These are phyloP conservation scores for Fraxinus dipetala DNA, from an alignment of 305 asterid species.

Conservation along the genomic window DNA sequence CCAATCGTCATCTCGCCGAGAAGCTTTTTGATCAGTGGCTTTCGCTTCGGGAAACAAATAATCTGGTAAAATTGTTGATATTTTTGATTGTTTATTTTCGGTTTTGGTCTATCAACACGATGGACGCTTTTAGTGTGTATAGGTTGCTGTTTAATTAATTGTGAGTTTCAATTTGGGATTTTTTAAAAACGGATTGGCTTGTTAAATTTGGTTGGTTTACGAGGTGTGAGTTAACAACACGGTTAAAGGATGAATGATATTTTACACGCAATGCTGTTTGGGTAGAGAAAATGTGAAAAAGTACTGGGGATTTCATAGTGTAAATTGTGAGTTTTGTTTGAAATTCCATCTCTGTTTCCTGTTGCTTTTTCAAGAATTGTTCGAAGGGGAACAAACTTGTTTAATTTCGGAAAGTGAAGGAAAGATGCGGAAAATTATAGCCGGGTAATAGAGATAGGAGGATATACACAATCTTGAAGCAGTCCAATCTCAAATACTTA, in stretches of 20 bases:
- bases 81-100: not conserved
- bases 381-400: not conserved
- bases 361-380: not conserved
- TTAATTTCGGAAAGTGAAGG: not conserved
- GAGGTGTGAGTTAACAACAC: not conserved
- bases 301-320: not conserved
- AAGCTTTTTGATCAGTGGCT: constrained; percentile 90
- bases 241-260: not conserved
- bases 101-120: not conserved
- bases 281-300: not conserved
- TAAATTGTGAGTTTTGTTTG: not conserved
- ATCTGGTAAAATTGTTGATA: constrained; percentile 45
- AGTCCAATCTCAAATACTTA: constrained; percentile 64
- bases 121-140: not conserved
- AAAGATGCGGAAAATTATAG: not conserved
- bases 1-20: constrained; percentile 65
- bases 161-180: not conserved
- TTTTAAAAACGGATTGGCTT: not conserved
- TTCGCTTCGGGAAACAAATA: constrained; percentile 65
- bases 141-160: not conserved
- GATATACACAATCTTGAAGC: constrained; percentile 74
- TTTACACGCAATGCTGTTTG: not conserved
- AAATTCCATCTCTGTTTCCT: not conserved
- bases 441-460: not conserved
- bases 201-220: not conserved